These are phyloP conservation scores for Carpinus fangiana DNA, from an alignment of 306 rosid species.

Conservation along the genomic window DNA sequence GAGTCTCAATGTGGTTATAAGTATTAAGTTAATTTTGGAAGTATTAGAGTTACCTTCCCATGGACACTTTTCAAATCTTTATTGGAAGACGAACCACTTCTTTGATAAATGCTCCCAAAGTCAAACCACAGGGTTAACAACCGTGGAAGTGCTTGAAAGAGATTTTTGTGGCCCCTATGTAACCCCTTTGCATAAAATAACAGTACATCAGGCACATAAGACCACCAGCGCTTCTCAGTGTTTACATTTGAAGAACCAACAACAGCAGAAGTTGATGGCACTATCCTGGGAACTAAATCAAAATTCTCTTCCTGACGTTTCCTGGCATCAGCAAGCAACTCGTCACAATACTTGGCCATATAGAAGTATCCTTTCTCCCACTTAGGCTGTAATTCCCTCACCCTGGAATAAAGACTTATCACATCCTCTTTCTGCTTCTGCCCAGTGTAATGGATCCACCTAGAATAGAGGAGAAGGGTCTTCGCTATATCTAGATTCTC, in stretches of 20 bases:
- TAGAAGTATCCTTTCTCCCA: constrained; percentile 98
- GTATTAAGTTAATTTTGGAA: constrained; percentile 23
- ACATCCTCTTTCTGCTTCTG: constrained; percentile 99
- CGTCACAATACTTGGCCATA: constrained; percentile 92
- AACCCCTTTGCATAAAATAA: constrained; percentile 93
- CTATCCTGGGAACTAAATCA: constrained; percentile 55
- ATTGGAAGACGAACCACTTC: constrained; percentile 53
- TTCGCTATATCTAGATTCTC: constrained; percentile 74
- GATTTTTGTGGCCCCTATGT: constrained; percentile 93
- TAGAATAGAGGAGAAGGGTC: constrained; percentile 90
- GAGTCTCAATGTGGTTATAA: constrained; percentile 23
- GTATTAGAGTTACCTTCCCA: constrained; percentile 44
- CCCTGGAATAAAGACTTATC: constrained; percentile 76
- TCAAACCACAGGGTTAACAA: constrained; percentile 96
- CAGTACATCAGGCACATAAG: constrained; percentile 78
- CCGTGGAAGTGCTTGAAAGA: constrained; percentile 98
- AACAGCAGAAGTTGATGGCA: constrained; percentile 47
- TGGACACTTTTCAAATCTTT: constrained; percentile 65
- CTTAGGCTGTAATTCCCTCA: constrained; percentile 87
- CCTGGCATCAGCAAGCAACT: constrained; percentile 91
- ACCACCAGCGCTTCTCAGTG: constrained; percentile 85
- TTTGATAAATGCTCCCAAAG: constrained; percentile 83
- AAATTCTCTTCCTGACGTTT: constrained; percentile 85
- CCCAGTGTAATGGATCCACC: constrained; percentile 98
- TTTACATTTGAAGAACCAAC: constrained; percentile 62